phyloP scores from a whole-genome alignment of 352 stramenopile species.

The Pythium aristosporum region DNA sequence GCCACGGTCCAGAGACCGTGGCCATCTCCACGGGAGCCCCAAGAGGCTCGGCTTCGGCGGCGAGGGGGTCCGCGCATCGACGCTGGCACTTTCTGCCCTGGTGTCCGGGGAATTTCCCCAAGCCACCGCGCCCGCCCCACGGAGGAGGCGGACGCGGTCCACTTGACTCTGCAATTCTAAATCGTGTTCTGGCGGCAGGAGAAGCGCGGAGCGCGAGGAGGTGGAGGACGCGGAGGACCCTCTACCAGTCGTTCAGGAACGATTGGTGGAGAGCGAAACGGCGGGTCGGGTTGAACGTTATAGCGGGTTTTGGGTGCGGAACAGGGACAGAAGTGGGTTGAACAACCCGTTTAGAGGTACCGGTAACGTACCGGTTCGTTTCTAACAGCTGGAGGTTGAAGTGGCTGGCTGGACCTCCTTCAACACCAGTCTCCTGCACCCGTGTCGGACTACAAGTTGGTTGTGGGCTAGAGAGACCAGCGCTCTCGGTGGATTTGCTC shows the following conservation, averaged over 20 bases:
- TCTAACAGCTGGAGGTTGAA: too few species aligned
- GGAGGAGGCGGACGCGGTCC: conserved; percentile 32
- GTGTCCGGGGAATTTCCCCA: conserved; percentile 91
- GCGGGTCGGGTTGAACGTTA: conserved; percentile 15
- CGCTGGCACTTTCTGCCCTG: conserved; percentile 86
- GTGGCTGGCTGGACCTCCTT: too few species aligned
- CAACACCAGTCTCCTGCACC: too few species aligned
- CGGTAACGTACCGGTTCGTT: too few species aligned
- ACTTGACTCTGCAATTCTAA: conserved; percentile 93
- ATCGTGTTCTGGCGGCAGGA: conserved; percentile 78
- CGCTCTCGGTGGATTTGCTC: too few species aligned
- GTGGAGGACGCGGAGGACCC: not conserved
- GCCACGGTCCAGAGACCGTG: not conserved
- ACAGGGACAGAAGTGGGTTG: too few species aligned
- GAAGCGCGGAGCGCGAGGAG: not conserved
- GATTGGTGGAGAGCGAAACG: not conserved
- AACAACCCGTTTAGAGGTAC: too few species aligned
- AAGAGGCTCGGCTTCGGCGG: conserved; percentile 44
- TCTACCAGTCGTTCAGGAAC: conserved; percentile 2
- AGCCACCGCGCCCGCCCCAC: conserved; percentile 38
- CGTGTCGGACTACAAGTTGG: too few species aligned
- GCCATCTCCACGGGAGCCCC: conserved; percentile 1
- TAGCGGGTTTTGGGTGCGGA: too few species aligned
- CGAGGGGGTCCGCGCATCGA: conserved; percentile 78
- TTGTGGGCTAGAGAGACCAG: too few species aligned